phyloP scores from a whole-genome alignment of 176 grass and related monocot genomes.

The Cocos nucifera region DNA sequence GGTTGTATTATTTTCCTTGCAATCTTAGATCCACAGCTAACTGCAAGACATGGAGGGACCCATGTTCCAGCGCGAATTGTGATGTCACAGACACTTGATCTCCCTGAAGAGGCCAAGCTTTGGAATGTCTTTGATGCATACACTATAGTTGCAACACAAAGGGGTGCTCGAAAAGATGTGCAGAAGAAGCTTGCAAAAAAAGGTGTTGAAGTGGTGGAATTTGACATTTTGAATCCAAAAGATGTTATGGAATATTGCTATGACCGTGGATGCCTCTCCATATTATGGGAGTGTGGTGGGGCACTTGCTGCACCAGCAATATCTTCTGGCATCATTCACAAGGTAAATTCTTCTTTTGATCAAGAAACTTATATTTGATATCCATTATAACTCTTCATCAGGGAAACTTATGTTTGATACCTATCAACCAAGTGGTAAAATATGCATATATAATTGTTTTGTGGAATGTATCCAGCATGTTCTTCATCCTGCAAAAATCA shows the following conservation, averaged over 20 bases:
- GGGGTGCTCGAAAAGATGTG: constrained; percentile 75
- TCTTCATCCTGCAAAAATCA: no score
- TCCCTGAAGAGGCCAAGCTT: constrained; percentile 84
- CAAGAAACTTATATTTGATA: no score
- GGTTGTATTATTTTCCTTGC: neutral
- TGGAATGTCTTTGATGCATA: constrained; percentile 89
- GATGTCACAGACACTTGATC: constrained; percentile 74
- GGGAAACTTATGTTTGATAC: no score
- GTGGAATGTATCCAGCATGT: no score
- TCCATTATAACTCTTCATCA: no score
- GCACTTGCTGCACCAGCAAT: constrained; percentile 74
- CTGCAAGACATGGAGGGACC: constrained; percentile 75
- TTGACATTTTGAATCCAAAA: constrained; percentile 89
- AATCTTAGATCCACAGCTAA: constrained; percentile 73
- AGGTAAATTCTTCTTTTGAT: constrained; percentile 28
- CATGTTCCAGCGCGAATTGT: constrained; percentile 82
- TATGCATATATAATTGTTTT: no score
- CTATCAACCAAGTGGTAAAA: no score
- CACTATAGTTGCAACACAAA: constrained; percentile 85
- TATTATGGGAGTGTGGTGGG: constrained; percentile 97
- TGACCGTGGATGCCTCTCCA: constrained; percentile 78
- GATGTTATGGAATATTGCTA: constrained; percentile 92
- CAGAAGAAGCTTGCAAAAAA: constrained; percentile 84
- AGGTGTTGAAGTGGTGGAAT: constrained; percentile 94
- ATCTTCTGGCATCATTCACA: constrained; percentile 83